Percentiles rank a stretch among this genome's conserved stretches.
Conservation (phyloP, 495 filamentous ascomycete species). For the Tricharina praecox region DNA sequence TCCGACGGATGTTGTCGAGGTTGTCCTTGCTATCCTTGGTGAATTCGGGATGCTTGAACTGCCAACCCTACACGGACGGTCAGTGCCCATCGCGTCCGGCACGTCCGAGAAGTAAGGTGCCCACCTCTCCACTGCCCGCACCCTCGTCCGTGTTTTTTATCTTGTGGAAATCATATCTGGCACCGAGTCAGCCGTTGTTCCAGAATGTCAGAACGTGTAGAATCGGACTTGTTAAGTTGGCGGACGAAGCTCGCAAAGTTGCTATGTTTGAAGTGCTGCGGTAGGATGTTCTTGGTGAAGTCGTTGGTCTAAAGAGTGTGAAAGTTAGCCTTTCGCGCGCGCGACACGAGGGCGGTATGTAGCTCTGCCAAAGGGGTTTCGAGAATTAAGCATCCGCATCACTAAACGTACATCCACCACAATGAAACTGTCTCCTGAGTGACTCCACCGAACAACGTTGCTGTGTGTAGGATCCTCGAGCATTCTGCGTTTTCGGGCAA, state of each 20-base stretch:
- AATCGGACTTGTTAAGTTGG: constrained; percentile 74
- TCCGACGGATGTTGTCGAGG: constrained; percentile 88
- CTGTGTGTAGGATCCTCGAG: constrained; percentile 88
- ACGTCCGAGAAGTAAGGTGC: no score
- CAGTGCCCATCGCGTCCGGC: no score
- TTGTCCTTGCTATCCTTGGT: constrained; percentile 90
- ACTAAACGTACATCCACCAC: constrained; percentile 74
- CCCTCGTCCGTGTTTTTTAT: constrained; percentile 91
- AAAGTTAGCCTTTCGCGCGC: constrained; percentile 2
- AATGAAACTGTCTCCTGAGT: constrained; percentile 88
- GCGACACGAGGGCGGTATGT: no score
- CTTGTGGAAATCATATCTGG: constrained; percentile 74
- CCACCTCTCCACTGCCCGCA: constrained; percentile 77
- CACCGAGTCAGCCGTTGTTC: constrained; percentile 13
- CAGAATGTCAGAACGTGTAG: neutral
- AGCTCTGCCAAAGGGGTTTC: constrained; percentile 2
- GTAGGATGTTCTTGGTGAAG: constrained; percentile 92
- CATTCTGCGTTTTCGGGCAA: constrained; percentile 46
- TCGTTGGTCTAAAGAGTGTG: constrained; percentile 63
- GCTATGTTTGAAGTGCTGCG: constrained; percentile 98
- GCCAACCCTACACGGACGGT: constrained; percentile 61
- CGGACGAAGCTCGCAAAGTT: constrained; percentile 98
- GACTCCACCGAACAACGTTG: constrained; percentile 86
- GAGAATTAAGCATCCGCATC: no score
- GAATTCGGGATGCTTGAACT: constrained; percentile 97